Base-by-base conservation (phyloP, 352 stramenopile species). In the Pythium grandisporangium region DNA sequence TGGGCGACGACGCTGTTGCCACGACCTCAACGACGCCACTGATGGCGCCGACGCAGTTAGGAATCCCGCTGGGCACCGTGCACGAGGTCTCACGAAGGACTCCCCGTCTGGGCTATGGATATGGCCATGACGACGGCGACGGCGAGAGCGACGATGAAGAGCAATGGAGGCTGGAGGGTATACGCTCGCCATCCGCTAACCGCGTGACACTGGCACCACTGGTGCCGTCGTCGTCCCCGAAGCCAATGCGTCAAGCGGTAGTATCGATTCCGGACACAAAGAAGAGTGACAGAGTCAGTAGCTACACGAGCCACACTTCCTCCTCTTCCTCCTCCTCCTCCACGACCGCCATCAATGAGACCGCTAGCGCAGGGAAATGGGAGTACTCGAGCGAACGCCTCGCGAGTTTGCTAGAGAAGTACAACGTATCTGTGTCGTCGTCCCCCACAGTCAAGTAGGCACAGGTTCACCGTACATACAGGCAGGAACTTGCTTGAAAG, bases 341-440 rank as follows among this genome's bases (percentile, higher is more conserved):
- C n/a, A n/a, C n/a, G n/a, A n/a, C n/a, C n/a, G n/a, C n/a, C n/a
- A n/a, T n/a, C n/a, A 19, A 41, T 30, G 3, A 33, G 38, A 37
- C 57, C 45, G 38, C 38, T 5, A 27, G 33, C 4, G 25, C 42
- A 24, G 24, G 47, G 33, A 14, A 21, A n/a, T 68, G 61, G 46
- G 63, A 81, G 17, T 84, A 81, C 52, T 77, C 71, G 29, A 61
- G 58, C 32, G 71, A 80, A 42, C 61, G 71, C 17, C 63, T 84
- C 26, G 56, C 63, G 20, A 72, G 61, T 38, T 47, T 84, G 17
- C 39, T 84, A 37, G 53, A 77, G 33, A 84, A 84, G 41, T 84
- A 84, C 66, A 81, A 78, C 21, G 58, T 84, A 7, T 74, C 66
- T 1, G 66, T 77, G 14, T 59, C 51, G 11, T 37, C 45, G 14